These are phyloP conservation scores for Sporobolomyces roseus DNA, from an alignment of 768 basidiomycete genomes.

Conservation along the genomic window DNA sequence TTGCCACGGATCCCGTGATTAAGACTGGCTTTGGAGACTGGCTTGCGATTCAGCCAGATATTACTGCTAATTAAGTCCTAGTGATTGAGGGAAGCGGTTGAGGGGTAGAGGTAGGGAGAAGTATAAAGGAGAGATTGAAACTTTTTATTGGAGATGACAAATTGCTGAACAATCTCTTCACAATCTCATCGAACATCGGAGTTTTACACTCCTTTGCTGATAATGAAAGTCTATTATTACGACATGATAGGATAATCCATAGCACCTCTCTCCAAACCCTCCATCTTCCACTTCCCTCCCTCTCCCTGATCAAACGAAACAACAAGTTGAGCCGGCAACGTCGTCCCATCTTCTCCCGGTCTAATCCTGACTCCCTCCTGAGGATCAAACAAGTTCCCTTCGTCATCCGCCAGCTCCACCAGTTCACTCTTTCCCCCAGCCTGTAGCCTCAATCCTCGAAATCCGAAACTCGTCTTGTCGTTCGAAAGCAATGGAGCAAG, in stretches of 20 bases:
- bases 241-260: slow-evolving; percentile 25
- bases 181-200: no score
- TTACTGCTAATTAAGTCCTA: no score
- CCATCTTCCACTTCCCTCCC: neutral
- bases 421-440: neutral
- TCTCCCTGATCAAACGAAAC: neutral
- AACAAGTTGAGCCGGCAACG: slow-evolving; percentile 5
- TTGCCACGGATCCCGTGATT: no score
- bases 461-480: neutral
- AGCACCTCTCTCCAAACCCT: slow-evolving; percentile 9
- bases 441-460: neutral
- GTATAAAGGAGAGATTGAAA: no score
- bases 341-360: neutral
- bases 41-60: no score
- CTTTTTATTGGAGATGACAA: no score
- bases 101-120: no score
- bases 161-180: no score
- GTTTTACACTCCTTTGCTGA: no score
- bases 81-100: no score
- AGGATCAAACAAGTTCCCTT: neutral
- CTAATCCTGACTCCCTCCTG: neutral
- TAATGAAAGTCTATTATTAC: no score
- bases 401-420: slow-evolving; percentile 6
- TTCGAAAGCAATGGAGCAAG: neutral
- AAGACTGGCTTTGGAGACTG: no score